Evolutionary conservation across 371 early-diverging fungal genomes (phyloP).

Genomic region (Lichtheimia ornata): DNA sequence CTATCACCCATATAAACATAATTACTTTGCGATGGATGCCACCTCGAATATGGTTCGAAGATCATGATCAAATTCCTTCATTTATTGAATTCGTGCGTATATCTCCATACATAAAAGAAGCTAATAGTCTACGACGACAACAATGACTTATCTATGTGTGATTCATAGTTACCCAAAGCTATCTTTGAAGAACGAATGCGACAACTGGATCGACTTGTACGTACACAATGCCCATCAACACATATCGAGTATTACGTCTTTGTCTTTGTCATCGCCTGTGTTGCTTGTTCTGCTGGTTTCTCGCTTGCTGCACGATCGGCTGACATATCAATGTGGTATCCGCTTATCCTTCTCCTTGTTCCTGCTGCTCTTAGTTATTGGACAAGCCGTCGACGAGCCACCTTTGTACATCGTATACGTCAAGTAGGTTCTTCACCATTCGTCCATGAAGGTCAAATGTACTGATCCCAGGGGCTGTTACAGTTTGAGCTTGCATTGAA

Average conservation of each 20-base stretch:
- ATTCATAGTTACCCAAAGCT: slow-evolving; percentile 25
- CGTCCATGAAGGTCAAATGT: background rate
- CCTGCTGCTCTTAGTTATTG: slow-evolving; percentile 43
- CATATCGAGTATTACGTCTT: slow-evolving; percentile 44
- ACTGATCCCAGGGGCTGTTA: background rate
- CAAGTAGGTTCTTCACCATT: slow-evolving; percentile 19
- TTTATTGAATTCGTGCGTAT: slow-evolving; percentile 27
- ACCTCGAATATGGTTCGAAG: slow-evolving; percentile 25
- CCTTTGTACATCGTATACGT: slow-evolving; percentile 25
- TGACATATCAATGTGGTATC: slow-evolving; percentile 50
- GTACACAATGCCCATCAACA: slow-evolving; percentile 31
- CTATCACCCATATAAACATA: slow-evolving; percentile 27
- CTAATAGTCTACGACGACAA: background rate
- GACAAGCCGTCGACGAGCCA: slow-evolving; percentile 39
- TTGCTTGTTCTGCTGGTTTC: slow-evolving; percentile 41
- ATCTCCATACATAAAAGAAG: background rate
- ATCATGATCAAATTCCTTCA: slow-evolving; percentile 18
- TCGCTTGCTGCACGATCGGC: slow-evolving; percentile 42
- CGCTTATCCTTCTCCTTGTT: slow-evolving; percentile 36
- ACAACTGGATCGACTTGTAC: slow-evolving; percentile 24
- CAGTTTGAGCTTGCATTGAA: slow-evolving; percentile 42
- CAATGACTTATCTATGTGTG: background rate
- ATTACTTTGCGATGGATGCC: slow-evolving; percentile 38
- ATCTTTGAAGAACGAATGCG: slow-evolving; percentile 24
- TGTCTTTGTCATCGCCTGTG: slow-evolving; percentile 31